A percentile compares a stretch with the other conserved stretches of the same genome.
These are phyloP conservation scores for Diplosphaera chodatii DNA, from an alignment of 139 green algal species.

Conservation along the genomic window DNA sequence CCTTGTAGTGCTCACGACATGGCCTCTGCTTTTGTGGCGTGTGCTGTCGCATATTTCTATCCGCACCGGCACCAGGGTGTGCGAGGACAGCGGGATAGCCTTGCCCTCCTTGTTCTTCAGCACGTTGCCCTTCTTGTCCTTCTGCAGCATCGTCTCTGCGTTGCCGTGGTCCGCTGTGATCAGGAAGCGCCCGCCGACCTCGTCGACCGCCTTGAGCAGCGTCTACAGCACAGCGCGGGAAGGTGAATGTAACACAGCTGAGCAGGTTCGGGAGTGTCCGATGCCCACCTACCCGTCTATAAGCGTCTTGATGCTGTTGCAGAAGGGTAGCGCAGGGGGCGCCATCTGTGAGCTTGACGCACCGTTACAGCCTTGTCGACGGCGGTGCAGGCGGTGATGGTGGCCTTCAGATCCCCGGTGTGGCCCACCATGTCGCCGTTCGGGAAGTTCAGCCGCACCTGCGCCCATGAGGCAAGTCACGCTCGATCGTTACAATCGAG, in stretches of 20 bases:
- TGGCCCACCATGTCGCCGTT: slow-evolving; percentile 75
- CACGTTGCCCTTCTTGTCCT: slow-evolving; percentile 36
- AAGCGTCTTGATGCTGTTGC: too few species aligned
- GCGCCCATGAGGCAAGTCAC: not conserved
- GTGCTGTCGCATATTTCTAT: too few species aligned
- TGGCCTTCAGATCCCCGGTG: slow-evolving; percentile 58
- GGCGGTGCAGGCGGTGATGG: slow-evolving; percentile 36
- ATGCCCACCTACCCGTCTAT: too few species aligned
- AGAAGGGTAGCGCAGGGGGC: too few species aligned
- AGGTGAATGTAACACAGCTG: too few species aligned
- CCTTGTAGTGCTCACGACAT: too few species aligned
- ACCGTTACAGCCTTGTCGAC: slow-evolving; percentile 57
- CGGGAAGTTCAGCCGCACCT: slow-evolving; percentile 42
- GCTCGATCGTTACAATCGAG: not conserved
- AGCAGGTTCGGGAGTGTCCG: too few species aligned
- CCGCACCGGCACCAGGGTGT: slow-evolving; percentile 58
- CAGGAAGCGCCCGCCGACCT: slow-evolving; percentile 49
- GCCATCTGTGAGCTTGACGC: too few species aligned
- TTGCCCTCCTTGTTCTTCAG: slow-evolving; percentile 39
- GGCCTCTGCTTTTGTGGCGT: too few species aligned
- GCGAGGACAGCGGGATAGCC: slow-evolving; percentile 45
- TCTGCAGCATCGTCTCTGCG: slow-evolving; percentile 69
- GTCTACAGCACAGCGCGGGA: slow-evolving; percentile 6
- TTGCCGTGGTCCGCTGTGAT: slow-evolving; percentile 74
- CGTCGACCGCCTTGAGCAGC: slow-evolving; percentile 34